Conservation (phyloP, 2,329 filamentous ascomycete species). For the Colletotrichum aenigma region DNA sequence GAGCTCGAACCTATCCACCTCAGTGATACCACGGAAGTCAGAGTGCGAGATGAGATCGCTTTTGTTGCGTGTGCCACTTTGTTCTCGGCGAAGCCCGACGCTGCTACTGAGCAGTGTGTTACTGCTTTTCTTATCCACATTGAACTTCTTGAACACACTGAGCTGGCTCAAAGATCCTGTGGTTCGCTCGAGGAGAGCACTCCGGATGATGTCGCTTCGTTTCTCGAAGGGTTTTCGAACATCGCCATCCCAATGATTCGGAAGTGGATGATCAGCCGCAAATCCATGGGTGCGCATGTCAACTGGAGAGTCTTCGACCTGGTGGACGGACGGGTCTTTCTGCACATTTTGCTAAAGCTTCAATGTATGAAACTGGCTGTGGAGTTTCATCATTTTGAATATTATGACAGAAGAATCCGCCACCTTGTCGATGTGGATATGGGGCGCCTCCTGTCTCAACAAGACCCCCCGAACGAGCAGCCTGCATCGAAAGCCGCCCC, state of each 20-base stretch:
- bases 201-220: neutral
- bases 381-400: neutral
- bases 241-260: neutral
- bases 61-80: neutral
- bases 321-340: neutral
- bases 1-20: neutral
- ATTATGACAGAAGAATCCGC: neutral
- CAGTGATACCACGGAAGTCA: neutral
- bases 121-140: conserved; percentile 2
- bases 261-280: neutral
- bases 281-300: neutral
- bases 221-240: neutral
- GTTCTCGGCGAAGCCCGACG: neutral
- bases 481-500: neutral
- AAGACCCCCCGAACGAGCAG: too few species aligned
- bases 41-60: neutral
- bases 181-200: too few species aligned
- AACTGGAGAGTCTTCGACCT: neutral
- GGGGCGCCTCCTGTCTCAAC: neutral
- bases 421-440: neutral
- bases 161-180: neutral
- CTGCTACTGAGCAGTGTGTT: neutral
- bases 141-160: neutral
- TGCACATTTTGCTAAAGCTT: neutral
- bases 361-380: neutral